phyloP scores from a whole-genome alignment of 805 yeast species.

The Lachancea thermotolerans region DNA sequence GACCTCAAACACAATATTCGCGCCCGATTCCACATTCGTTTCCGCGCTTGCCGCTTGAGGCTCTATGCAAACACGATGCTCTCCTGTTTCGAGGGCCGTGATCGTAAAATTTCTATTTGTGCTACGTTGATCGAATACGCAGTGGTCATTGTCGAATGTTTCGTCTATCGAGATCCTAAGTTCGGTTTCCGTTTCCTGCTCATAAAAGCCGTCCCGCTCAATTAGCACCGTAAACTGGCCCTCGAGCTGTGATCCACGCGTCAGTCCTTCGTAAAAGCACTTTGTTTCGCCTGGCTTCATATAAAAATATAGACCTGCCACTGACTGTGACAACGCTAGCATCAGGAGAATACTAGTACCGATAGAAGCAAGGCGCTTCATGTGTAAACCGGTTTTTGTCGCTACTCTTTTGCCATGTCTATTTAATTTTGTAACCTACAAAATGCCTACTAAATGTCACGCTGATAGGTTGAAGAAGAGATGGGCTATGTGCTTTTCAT shows the following conservation, averaged over 20 bases:
- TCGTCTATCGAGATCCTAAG: slow-evolving; percentile 36
- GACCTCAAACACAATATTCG: slow-evolving; percentile 52
- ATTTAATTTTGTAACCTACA: too few relatives aligned
- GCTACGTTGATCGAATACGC: slow-evolving; percentile 64
- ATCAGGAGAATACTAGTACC: too few relatives aligned
- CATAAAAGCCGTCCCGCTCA: slow-evolving; percentile 43
- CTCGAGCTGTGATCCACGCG: slow-evolving; percentile 70
- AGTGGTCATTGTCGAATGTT: slow-evolving; percentile 76
- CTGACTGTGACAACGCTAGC: too few relatives aligned
- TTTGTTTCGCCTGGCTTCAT: slow-evolving; percentile 65
- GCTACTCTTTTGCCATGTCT: too few relatives aligned
- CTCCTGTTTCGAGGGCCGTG: slow-evolving; percentile 78
- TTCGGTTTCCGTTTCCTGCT: slow-evolving; percentile 45
- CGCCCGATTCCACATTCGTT: slow-evolving; percentile 27
- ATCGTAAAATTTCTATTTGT: slow-evolving; percentile 64
- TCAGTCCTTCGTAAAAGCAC: slow-evolving; percentile 81
- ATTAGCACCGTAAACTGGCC: slow-evolving; percentile 71
- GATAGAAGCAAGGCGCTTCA: too few relatives aligned
- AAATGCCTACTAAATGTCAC: too few relatives aligned
- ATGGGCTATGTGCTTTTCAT: too few relatives aligned
- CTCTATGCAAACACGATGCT: slow-evolving; percentile 78
- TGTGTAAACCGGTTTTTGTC: too few relatives aligned
- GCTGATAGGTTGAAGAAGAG: too few relatives aligned
- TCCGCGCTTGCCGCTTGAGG: slow-evolving; percentile 16
- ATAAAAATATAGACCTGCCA: slow-evolving; percentile 56